Evolutionary conservation across 2,329 filamentous ascomycete species (phyloP).

Genomic region (Monosporascus sp.): DNA sequence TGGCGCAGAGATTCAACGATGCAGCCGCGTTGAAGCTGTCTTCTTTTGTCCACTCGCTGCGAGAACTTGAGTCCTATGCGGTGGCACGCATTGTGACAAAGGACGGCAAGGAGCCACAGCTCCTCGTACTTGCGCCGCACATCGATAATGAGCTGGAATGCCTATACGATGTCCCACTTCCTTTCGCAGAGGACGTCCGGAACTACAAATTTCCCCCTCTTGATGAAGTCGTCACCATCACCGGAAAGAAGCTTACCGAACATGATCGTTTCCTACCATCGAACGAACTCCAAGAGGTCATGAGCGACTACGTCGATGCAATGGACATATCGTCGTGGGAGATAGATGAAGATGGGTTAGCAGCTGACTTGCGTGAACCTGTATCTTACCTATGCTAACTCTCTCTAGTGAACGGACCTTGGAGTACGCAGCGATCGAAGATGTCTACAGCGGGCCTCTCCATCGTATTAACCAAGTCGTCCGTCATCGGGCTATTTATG

Average conservation of each 20-base stretch:
- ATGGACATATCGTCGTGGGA: slow-evolving; percentile 79
- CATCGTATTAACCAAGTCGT: slow-evolving; percentile 86
- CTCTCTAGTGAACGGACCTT: slow-evolving; percentile 24
- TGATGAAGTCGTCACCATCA: slow-evolving; percentile 82
- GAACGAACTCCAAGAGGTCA: slow-evolving; percentile 68
- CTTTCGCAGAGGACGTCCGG: slow-evolving; percentile 88
- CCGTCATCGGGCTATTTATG: slow-evolving; percentile 72
- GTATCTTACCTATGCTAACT: slow-evolving; percentile 28
- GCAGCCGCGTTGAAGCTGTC: slow-evolving; percentile 81
- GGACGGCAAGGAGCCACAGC: slow-evolving; percentile 69
- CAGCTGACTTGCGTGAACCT: not conserved
- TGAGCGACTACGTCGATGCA: slow-evolving; percentile 86
- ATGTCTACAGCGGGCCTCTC: slow-evolving; percentile 79
- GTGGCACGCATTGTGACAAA: slow-evolving; percentile 82
- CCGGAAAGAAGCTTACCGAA: slow-evolving; percentile 71
- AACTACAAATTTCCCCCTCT: slow-evolving; percentile 89
- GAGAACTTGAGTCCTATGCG: slow-evolving; percentile 79
- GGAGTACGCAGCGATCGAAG: slow-evolving; percentile 75
- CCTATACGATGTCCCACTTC: slow-evolving; percentile 82
- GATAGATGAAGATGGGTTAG: slow-evolving; percentile 70
- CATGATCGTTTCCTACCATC: slow-evolving; percentile 80
- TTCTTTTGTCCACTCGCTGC: slow-evolving; percentile 81
- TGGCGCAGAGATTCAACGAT: slow-evolving; percentile 74
- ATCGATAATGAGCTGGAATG: slow-evolving; percentile 79
- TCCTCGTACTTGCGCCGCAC: slow-evolving; percentile 75